Base-by-base conservation (phyloP, 164 flowering plant species). In the Cinnamomum micranthum region DNA sequence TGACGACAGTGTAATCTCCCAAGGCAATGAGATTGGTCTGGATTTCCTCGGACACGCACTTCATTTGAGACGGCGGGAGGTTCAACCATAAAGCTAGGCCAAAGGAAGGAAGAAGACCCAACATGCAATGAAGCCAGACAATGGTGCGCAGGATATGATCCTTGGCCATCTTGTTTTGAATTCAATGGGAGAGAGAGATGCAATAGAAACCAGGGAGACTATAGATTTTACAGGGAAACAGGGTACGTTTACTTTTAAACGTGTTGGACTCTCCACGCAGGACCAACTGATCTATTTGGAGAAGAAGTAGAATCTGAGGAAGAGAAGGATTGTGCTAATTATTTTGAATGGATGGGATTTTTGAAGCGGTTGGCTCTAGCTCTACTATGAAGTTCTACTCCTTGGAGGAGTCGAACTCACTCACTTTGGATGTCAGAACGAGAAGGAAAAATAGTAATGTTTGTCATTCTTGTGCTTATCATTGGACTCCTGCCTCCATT, bases 1-100 rank as follows among this genome's bases (percentile, higher is more conserved):
- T 63, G 68, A 86, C 22, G 41, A 86, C 84, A 17, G 67, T 65
- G 75, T 82, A 86, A 73, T 86, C 85, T 27, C 79, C 85, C 60
- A 84, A 52, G 68, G 82, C 88, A 63, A 86, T 85, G 73, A 82
- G 81, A 78, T 86, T 80, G 50, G 68, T 72, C 60, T 76, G 82
- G 55, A 86, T 79, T 22, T 86, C 88, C 70, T 86, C 88, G n/a
- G 88, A 86, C 10, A 86, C 82, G 79, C 88, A 86, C 81, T 84
- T 86, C 24, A 80, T 77, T 24, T 85, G 86, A 52, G 84, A 35
- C 4, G 74, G 66, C 24, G 88, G 86, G 19, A 86, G 75, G 52
- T 79, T 83, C 78, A 86, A 33, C 88, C 86, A 84, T 55, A 86
- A 64, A 1, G 77, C 81, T 14, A 62, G 73, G 31, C 74, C 69